A percentile compares a stretch with the other conserved stretches of the same genome.
Conservation (phyloP, 768 basidiomycete genomes). For the Thelephora aurantiotincta region DNA sequence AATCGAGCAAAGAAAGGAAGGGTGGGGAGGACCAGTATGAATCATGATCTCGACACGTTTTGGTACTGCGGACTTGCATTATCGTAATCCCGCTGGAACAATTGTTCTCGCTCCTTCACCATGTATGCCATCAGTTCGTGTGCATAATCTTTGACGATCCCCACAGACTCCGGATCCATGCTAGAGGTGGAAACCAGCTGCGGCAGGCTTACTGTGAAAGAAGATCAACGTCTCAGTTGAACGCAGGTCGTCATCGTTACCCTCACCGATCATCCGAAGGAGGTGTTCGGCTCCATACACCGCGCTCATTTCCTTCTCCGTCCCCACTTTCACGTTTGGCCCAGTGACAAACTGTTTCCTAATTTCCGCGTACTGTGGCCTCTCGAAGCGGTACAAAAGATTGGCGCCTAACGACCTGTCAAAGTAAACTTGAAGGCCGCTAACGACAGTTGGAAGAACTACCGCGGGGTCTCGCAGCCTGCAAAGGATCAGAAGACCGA, state of each 20-base stretch:
- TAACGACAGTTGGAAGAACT: constrained; percentile 66
- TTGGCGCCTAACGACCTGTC: constrained; percentile 83
- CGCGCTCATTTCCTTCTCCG: constrained; percentile 77
- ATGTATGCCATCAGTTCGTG: constrained; percentile 81
- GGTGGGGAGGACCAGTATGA: neutral
- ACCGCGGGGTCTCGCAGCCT: constrained; percentile 59
- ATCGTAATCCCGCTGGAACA: constrained; percentile 74
- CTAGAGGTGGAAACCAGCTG: constrained; percentile 79
- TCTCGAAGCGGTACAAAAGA: constrained; percentile 88
- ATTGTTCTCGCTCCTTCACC: constrained; percentile 51
- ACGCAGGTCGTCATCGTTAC: neutral
- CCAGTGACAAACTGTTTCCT: constrained; percentile 64
- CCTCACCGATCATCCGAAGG: constrained; percentile 77
- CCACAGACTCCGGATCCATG: constrained; percentile 83
- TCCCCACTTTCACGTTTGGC: constrained; percentile 45
- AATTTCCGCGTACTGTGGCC: constrained; percentile 80
- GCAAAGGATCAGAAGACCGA: constrained; percentile 3
- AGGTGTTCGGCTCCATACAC: constrained; percentile 95
- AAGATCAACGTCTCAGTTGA: neutral
- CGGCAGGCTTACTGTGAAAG: constrained; percentile 67
- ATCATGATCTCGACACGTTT: constrained; percentile 64
- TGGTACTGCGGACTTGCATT: constrained; percentile 66
- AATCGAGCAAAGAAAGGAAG: neutral
- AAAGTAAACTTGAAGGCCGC: constrained; percentile 84
- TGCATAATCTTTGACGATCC: constrained; percentile 75